Conservation (phyloP, 2,329 filamentous ascomycete genomes). For the Penicillium sp. region DNA sequence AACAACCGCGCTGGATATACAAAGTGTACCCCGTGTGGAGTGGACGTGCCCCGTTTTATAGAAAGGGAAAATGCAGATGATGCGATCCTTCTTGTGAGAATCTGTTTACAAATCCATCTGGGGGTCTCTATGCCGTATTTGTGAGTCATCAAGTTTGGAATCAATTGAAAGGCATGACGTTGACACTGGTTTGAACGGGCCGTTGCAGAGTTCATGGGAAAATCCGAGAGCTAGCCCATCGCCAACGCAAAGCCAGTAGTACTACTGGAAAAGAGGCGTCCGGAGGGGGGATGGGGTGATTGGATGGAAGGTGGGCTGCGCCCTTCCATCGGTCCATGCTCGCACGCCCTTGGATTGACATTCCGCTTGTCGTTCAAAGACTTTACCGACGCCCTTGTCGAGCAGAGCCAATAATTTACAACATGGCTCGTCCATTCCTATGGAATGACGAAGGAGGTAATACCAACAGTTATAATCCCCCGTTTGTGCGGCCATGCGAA, state of each 20-base stretch:
- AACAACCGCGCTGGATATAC: slow-evolving; percentile 26
- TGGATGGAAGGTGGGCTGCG: slow-evolving; percentile 16
- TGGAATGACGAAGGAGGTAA: neutral
- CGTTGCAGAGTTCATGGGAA: neutral
- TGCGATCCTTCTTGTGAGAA: neutral
- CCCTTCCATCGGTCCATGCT: slow-evolving; percentile 14
- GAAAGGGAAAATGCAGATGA: neutral
- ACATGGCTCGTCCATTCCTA: neutral
- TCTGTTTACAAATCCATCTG: slow-evolving; percentile 16
- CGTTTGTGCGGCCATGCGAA: neutral
- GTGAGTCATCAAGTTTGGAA: slow-evolving; percentile 12
- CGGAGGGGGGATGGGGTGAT: neutral
- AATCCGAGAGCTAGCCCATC: neutral
- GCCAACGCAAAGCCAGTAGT: slow-evolving; percentile 6
- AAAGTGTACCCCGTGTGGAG: slow-evolving; percentile 2
- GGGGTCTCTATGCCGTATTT: neutral
- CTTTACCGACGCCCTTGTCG: neutral
- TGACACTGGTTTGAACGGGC: neutral
- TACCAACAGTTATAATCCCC: too few relatives aligned
- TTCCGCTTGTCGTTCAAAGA: slow-evolving; percentile 15
- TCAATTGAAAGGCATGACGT: neutral
- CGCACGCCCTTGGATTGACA: slow-evolving; percentile 30
- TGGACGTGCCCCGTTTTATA: slow-evolving; percentile 17
- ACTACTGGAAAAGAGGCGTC: neutral
- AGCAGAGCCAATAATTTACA: neutral